Base-by-base conservation (phyloP, 2,329 filamentous ascomycete genomes). In the Fonsecaea multimorphosa region DNA sequence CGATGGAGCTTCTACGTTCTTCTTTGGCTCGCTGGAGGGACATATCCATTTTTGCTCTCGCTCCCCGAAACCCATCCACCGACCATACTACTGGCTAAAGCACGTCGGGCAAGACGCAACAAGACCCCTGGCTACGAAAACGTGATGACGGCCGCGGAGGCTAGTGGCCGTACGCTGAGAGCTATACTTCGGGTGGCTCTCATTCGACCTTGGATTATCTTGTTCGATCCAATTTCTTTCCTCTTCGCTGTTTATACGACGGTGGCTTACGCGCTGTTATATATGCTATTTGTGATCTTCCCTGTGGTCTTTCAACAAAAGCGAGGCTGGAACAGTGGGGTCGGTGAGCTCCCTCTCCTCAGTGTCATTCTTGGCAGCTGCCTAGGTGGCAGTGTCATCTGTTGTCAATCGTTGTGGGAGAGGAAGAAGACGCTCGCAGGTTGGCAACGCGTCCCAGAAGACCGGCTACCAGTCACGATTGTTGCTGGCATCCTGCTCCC, bases 261-360 rank as follows among this genome's bases (percentile, higher is more conserved):
- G 1, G 76, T 76, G 29, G 71, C 67, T 73, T 83, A 53, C 78
- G 76, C 0, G 75, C 83, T 58, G 27, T 22, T 58, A 16, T 40
- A 38, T 19, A 58, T 46, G 38, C 38, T 38, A 40, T 46, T 58
- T 29, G 38, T 9, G 27, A 38, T 40, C 38, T 38, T 38, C 31
- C 32, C 55, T 0, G 78, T 81, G 58, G 75, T 81, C 0, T 82
- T 82, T 55, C 81, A 81, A 0, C 74, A 81, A 61, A 58, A 77
- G 19, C 78, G 81, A 14, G 76, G 76, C n/a, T 83, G 79, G 76
- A 72, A 71, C 19, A 66, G 73, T 0, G 77, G 81, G 1, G 72
- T 81, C 1, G 78, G 78, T 2, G 78, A 78, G 1, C 70, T 83
- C 1, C 81, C 82, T 0, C 82, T 82, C 68, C 66, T 82, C 2